Evolutionary conservation across 176 grass and related monocot species (phyloP).

Genomic region (Avena insularis): DNA sequence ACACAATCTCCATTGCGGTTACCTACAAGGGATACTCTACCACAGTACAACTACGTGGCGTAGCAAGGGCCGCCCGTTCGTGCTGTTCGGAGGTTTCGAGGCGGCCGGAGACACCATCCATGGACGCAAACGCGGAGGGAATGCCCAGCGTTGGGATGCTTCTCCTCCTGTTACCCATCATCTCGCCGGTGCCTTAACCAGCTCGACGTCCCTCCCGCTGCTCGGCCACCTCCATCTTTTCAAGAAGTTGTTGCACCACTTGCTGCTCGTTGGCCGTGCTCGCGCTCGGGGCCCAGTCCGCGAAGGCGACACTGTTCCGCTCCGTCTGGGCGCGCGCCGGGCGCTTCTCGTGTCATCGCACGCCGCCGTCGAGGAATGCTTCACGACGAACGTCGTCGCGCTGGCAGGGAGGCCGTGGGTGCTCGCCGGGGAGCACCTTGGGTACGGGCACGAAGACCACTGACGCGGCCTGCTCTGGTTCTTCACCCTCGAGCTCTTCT

Average conservation of each 20-base stretch:
- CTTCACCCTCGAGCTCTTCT: conserved; percentile 52
- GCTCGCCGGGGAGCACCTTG: conserved; percentile 41
- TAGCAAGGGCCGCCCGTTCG: not conserved
- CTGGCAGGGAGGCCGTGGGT: conserved; percentile 58
- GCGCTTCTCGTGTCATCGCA: conserved; percentile 59
- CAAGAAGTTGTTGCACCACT: conserved; percentile 56
- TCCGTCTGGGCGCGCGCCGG: conserved; percentile 58
- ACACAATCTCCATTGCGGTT: no score
- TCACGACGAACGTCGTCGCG: conserved; percentile 57
- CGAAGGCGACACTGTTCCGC: conserved; percentile 32
- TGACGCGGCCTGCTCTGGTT: conserved; percentile 68
- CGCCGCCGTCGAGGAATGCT: conserved; percentile 64
- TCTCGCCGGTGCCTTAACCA: conserved; percentile 9
- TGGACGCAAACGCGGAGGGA: not conserved
- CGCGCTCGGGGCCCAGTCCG: not conserved
- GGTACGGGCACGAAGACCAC: conserved; percentile 48
- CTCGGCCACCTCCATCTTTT: conserved; percentile 76
- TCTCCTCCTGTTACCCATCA: not conserved
- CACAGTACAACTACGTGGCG: not conserved
- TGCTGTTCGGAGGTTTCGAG: not conserved
- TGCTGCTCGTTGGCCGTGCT: conserved; percentile 35
- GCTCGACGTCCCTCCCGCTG: conserved; percentile 52
- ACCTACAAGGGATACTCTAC: not conserved
- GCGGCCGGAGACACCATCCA: not conserved
- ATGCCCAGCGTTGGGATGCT: not conserved